These are phyloP conservation scores for Penicillium occitanis DNA, from an alignment of 2,329 filamentous ascomycete species.

Conservation along the genomic window DNA sequence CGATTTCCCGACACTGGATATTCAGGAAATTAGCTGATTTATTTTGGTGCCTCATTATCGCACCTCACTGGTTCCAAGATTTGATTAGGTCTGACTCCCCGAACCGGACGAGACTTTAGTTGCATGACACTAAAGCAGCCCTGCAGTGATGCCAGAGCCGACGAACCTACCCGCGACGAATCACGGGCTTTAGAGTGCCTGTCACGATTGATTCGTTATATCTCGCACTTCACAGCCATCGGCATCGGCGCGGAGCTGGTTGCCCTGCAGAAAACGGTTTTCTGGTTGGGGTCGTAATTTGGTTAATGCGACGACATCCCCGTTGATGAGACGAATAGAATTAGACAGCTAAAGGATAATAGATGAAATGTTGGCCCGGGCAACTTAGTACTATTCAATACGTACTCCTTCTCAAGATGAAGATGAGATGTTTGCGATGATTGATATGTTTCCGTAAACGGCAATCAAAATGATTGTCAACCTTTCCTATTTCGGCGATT, in stretches of 20 bases:
- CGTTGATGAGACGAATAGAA: neutral
- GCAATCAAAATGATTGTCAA: neutral
- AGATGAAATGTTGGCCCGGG: neutral
- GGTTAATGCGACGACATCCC: neutral
- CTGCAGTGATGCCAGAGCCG: slow-evolving; percentile 3
- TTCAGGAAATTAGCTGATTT: neutral
- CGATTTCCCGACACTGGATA: neutral
- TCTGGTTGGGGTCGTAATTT: neutral
- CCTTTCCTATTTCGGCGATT: slow-evolving; percentile 1
- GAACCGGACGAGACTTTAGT: neutral
- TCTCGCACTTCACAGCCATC: slow-evolving; percentile 1
- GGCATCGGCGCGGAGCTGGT: neutral
- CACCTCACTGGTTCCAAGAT: neutral
- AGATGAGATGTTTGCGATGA: neutral
- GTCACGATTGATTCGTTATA: too few species aligned
- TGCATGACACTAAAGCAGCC: neutral
- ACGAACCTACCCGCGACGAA: neutral
- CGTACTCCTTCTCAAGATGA: neutral
- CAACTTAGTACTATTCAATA: too few species aligned
- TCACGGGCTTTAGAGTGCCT: neutral
- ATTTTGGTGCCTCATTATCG: neutral
- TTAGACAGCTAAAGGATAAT: neutral
- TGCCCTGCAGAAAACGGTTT: neutral
- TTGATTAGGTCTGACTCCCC: neutral
- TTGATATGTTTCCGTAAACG: neutral